These are phyloP conservation scores for Poa pratensis DNA, from an alignment of 176 grass and related monocot species.

Conservation along the genomic window DNA sequence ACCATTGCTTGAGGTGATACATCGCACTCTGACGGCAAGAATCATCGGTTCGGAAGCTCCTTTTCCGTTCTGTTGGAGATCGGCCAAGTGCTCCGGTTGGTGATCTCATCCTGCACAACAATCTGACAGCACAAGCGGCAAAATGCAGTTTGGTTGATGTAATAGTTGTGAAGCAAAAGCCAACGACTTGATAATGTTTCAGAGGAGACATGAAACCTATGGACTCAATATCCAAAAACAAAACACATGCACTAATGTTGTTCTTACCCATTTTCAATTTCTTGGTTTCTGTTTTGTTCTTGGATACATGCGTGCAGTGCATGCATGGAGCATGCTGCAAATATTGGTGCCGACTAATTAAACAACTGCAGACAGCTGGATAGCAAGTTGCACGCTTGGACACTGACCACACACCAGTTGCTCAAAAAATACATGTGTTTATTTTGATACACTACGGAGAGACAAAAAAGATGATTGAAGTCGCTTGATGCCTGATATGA, in stretches of 20 bases:
- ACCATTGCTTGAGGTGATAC: constrained; percentile 41
- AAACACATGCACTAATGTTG: background rate
- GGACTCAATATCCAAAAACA: background rate
- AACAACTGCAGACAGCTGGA: constrained; percentile 26
- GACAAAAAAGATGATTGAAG: background rate
- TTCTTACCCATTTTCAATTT: background rate
- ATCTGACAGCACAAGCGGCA: background rate
- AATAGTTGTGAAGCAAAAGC: constrained; percentile 29
- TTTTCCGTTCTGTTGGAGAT: constrained; percentile 11
- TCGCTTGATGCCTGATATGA: constrained; percentile 26
- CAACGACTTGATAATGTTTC: background rate
- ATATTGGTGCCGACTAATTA: constrained; percentile 22
- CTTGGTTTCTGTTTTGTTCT: background rate
- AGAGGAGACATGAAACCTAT: background rate
- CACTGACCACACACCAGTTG: constrained; percentile 45
- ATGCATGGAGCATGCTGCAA: constrained; percentile 31
- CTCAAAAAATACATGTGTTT: background rate
- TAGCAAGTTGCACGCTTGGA: constrained; percentile 51
- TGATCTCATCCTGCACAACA: background rate
- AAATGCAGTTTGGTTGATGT: constrained; percentile 21
- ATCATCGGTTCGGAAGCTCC: constrained; percentile 43
- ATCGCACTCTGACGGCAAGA: constrained; percentile 45
- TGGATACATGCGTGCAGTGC: background rate
- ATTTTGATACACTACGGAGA: background rate
- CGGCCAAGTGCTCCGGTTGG: constrained; percentile 47